Conservation (phyloP, 179 eudicot species). For the Patellifolia procumbens region DNA sequence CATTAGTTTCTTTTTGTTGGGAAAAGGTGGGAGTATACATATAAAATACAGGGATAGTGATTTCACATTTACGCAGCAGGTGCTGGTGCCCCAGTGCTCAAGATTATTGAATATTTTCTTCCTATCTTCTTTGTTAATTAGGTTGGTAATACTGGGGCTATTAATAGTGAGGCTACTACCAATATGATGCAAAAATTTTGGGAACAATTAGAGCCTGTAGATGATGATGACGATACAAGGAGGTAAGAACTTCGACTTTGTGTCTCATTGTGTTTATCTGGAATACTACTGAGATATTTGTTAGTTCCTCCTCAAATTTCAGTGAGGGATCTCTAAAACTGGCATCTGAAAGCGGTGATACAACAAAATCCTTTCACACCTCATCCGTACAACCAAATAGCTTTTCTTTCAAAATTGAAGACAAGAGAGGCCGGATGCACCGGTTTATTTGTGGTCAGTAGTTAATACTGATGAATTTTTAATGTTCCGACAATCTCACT, state of each 20-base stretch:
- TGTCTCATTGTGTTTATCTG: constrained; percentile 2
- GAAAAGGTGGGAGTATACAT: not conserved
- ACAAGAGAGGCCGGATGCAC: constrained; percentile 86
- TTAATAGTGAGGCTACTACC: constrained; percentile 60
- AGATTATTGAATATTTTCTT: not conserved
- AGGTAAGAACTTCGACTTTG: constrained; percentile 46
- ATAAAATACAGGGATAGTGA: not conserved
- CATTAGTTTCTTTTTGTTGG: not conserved
- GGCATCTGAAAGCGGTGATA: constrained; percentile 74
- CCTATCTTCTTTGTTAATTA: constrained; percentile 16
- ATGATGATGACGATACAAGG: constrained; percentile 75
- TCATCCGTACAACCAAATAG: constrained; percentile 44
- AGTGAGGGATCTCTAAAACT: constrained; percentile 81
- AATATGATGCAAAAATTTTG: constrained; percentile 92
- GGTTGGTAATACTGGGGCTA: constrained; percentile 63
- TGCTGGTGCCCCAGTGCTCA: not conserved
- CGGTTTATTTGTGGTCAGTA: constrained; percentile 68
- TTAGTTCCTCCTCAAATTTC: constrained; percentile 5
- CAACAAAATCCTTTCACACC: constrained; percentile 53
- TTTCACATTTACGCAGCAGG: not conserved
- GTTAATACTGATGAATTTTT: not conserved
- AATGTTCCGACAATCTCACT: not conserved
- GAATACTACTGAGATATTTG: not conserved
- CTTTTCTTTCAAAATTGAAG: constrained; percentile 89
- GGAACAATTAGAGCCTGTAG: constrained; percentile 66